Evolutionary conservation across 2,329 filamentous ascomycete species (phyloP).

Genomic region (Macrophomina tecta): DNA sequence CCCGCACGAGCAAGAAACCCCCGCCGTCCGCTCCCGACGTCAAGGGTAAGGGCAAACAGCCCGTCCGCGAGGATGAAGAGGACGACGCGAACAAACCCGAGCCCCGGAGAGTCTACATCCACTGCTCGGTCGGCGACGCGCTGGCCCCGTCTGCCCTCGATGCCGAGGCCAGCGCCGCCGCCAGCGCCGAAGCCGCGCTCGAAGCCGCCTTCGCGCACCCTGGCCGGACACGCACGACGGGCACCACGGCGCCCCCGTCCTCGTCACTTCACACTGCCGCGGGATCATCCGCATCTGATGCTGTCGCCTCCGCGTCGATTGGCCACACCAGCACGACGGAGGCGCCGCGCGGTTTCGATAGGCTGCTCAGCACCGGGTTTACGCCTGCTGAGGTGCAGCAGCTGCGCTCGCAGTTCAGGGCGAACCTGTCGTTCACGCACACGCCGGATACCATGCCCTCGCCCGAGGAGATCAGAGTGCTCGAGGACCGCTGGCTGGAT

Average conservation of each 20-base stretch:
- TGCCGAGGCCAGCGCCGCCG: conserved; percentile 62
- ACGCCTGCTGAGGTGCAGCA: conserved; percentile 81
- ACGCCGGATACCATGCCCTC: conserved; percentile 90
- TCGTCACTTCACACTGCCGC: too few species aligned
- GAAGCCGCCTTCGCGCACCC: conserved; percentile 33
- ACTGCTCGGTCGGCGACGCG: conserved; percentile 86
- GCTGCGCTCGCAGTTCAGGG: conserved; percentile 85
- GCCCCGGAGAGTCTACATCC: conserved; percentile 76
- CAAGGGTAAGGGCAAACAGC: conserved; percentile 70
- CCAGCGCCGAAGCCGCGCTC: conserved; percentile 47
- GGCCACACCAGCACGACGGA: conserved; percentile 51
- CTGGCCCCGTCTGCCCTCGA: conserved; percentile 73
- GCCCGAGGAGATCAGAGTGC: conserved; percentile 72
- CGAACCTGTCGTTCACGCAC: conserved; percentile 79
- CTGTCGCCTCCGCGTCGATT: background rate
- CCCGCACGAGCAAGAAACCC: conserved; percentile 37
- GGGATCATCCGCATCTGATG: conserved; percentile 7
- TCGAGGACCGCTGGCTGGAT: conserved; percentile 94
- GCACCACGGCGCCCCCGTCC: too few species aligned
- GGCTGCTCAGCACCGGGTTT: conserved; percentile 81
- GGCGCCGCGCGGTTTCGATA: conserved; percentile 82
- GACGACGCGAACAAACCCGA: conserved; percentile 21
- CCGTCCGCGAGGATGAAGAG: conserved; percentile 55
- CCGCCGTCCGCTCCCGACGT: conserved; percentile 32
- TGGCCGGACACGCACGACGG: background rate